These are phyloP conservation scores for Talaromyces sp. DNA, from an alignment of 2,329 filamentous ascomycete species.

Conservation along the genomic window DNA sequence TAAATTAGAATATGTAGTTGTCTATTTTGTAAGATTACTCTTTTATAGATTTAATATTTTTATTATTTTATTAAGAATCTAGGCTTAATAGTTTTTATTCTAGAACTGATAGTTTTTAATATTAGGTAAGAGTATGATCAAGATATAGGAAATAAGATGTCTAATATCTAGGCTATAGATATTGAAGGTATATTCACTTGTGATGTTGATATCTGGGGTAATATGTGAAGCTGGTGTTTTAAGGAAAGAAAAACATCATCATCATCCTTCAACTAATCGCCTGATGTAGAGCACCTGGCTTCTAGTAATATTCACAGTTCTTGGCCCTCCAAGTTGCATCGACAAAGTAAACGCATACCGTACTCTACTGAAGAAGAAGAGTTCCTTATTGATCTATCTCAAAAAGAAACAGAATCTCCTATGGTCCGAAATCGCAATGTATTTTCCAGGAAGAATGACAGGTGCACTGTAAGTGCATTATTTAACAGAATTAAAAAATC, in stretches of 20 bases:
- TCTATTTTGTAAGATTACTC: not conserved
- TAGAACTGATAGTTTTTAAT: not conserved
- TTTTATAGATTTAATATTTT: not conserved
- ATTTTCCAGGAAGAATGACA: conserved; percentile 1
- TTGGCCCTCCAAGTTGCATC: not conserved
- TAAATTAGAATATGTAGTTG: not conserved
- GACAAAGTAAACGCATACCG: not conserved
- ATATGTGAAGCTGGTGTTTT: not conserved
- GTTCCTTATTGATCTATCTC: not conserved
- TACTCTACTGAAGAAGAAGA: not conserved
- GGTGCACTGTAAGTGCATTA: not conserved
- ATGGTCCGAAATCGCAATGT: conserved; percentile 4
- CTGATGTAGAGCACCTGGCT: not conserved
- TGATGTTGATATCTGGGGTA: not conserved
- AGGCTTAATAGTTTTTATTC: not conserved
- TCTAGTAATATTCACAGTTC: not conserved
- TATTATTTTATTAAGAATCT: not conserved
- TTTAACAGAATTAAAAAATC: not conserved
- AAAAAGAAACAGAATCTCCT: not conserved
- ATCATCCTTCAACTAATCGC: not conserved
- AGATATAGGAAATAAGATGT: not conserved
- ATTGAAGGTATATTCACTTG: not conserved
- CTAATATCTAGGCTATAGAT: not conserved
- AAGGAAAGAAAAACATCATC: not conserved
- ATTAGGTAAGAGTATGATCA: too few species aligned